A percentile compares a stretch with the other conserved stretches of the same genome.
These are phyloP conservation scores for Protomyces pachydermus DNA, from an alignment of 1,139 yeast genomes.

Conservation along the genomic window DNA sequence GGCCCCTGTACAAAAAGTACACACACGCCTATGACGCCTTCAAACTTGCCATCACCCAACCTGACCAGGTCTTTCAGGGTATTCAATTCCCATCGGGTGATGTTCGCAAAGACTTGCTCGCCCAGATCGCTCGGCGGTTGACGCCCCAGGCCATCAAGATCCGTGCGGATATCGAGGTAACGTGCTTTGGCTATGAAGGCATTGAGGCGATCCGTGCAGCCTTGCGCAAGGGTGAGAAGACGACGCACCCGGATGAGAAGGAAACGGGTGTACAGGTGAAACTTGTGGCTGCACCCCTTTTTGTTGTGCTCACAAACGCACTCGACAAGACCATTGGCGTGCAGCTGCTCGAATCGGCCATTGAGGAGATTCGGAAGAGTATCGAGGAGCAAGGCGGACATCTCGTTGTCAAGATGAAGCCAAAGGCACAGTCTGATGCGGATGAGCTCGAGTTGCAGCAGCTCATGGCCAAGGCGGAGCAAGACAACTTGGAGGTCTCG, in stretches of 20 bases:
- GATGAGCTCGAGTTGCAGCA: constrained; percentile 98
- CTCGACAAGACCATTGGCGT: constrained; percentile 88
- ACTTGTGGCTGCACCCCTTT: constrained; percentile 95
- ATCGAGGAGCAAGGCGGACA: constrained; percentile 76
- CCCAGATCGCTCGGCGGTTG: constrained; percentile 71
- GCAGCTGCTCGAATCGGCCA: constrained; percentile 69
- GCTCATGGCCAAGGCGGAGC: constrained; percentile 70
- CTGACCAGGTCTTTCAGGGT: constrained; percentile 75
- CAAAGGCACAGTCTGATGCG: constrained; percentile 96
- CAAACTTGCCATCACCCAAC: constrained; percentile 76
- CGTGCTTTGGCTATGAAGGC: constrained; percentile 96
- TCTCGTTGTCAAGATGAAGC: constrained; percentile 93
- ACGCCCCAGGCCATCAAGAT: constrained; percentile 98
- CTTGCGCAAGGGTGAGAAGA: constrained; percentile 57
- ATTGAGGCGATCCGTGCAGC: constrained; percentile 94
- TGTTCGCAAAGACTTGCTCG: constrained; percentile 34
- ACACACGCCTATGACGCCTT: constrained; percentile 98
- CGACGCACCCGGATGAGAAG: constrained; percentile 4
- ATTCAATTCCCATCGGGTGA: constrained; percentile 60
- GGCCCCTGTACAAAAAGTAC: constrained; percentile 94
- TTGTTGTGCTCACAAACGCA: constrained; percentile 88
- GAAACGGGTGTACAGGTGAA: constrained; percentile 84
- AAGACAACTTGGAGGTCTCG: constrained; percentile 58
- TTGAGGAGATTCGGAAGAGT: constrained; percentile 63
- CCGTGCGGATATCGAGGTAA: constrained; percentile 95